Evolutionary conservation across 1,139 yeast genomes (phyloP), one percentile per base, ranked within the genome.

Genomic region (Arxiozyma slooffiae): DNA sequence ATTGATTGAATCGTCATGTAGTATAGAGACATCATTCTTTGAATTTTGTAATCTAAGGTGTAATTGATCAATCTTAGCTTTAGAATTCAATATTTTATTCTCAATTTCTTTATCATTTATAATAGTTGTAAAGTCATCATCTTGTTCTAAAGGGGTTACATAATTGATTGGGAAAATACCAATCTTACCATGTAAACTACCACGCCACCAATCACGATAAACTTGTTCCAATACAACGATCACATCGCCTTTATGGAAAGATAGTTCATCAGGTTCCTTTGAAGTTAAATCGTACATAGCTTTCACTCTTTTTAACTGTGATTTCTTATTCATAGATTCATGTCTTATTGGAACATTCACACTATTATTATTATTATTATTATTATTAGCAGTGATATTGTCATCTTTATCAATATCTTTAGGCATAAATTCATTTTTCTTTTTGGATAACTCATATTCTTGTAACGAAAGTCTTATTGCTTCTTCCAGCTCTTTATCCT

Each of bases 111-210:
- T 65, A 56, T 77, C 78, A 34, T 67, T 65, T 18, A 77, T 55
- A 50, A 81, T 83, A 47, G 76, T 76, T 1, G 79, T 75, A 0
- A 86, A 74, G 43, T 85, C 83, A 48, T 81, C 85, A 1, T 81
- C 78, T 3, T 14, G 7, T 18, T 45, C 38, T 11, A 89, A 72
- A 3, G 90, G 90, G 2, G 89, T 80, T 1, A 92, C 97, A 63
- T 92, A 92, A 67, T 92, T 92, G 52, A 87, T 75, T 0, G 98
- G 98, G 69, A 92, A 89, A n/a, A 92, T 84, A 30, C 98, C 98
- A 45, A 81, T 74, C 51, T 76, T 76, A 0, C 97, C 97, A 52
- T 79, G 76, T 48, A 90, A 70, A 5, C 92, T 80, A 5, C 98
- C 98, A 58, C 88, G 77, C 85, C 97, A 87, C 98, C 98, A 92